Evolutionary conservation across 2,329 filamentous ascomycete species (phyloP), one percentile per base, ranked within the genome.

Genomic region (Thelonectria blattea): DNA sequence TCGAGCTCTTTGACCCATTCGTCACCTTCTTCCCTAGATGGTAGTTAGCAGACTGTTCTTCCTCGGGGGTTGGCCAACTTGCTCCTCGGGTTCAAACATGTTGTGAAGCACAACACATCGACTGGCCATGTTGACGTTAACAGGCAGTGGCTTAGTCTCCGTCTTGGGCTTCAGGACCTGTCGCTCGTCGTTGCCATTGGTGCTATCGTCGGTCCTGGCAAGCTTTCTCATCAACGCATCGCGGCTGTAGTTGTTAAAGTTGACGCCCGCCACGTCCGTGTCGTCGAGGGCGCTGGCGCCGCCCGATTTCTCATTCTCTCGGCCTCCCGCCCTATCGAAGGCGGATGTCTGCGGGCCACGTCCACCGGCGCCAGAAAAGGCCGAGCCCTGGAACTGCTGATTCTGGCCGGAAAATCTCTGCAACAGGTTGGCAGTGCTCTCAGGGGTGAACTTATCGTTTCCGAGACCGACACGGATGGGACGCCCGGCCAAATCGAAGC

Each of bases 401-500:
- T 87, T 88, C 78, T 91, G 89, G 75, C 91, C 90, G 77, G 92
- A 91, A 83, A 96, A 96, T 80, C 92, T 92, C 82, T 96, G 92
- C 74, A 96, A 83, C 75, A 96, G 87, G 80, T 92, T 93, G 77
- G 92, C 91, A 79, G 92, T 97, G 79, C 93, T 95, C 81, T 98
- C 95, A 74, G 93, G 91, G 79, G 93, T 98, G 81, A 98, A 98
- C 87, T 98, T 98, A 91, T 99, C 95, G 83, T 97, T 99, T 80
- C 95, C 95, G 82, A 99, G 92, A 79, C 95, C 95, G 78, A 99
- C 96, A 75, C 95, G 93, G 77, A 99, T 98, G 66, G 93, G 93
- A 76, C 95, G 93, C 79, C 93, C 93, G 72, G 95, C 95, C 70
- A 99, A 88, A 80, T 98, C 95, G 81, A 98, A 99, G 66, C 94